Evolutionary conservation across 2,329 filamentous ascomycete species (phyloP).

Genomic region (Penicillium sp.): DNA sequence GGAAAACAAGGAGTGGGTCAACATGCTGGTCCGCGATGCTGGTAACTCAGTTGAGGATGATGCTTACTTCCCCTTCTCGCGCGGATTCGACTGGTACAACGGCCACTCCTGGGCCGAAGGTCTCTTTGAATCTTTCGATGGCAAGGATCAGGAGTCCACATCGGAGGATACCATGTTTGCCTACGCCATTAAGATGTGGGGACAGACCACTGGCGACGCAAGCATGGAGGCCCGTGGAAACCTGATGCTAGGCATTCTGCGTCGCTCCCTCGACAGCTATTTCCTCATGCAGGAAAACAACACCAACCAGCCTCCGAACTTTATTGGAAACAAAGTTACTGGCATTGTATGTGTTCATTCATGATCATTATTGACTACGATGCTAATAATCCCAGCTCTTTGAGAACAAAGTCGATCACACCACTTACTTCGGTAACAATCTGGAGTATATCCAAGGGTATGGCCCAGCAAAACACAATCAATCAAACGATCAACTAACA

Average conservation of each 20-base stretch:
- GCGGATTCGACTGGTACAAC: conserved; percentile 88
- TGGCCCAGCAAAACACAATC: conserved; percentile 9
- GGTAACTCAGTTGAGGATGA: conserved; percentile 70
- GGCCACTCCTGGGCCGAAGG: conserved; percentile 86
- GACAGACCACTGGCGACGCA: conserved; percentile 64
- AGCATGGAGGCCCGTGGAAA: conserved; percentile 78
- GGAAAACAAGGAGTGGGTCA: conserved; percentile 71
- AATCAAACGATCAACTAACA: conserved; percentile 16
- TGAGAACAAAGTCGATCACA: conserved; percentile 92
- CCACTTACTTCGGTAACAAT: conserved; percentile 75
- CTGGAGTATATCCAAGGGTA: conserved; percentile 63
- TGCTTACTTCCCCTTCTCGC: conserved; percentile 70
- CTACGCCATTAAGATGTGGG: conserved; percentile 94
- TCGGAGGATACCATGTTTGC: conserved; percentile 85
- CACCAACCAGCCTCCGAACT: conserved; percentile 64
- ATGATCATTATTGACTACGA: background rate
- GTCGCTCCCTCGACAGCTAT: conserved; percentile 68
- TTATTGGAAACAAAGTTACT: conserved; percentile 68
- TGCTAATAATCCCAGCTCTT: conserved; percentile 52
- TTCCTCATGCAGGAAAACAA: conserved; percentile 73
- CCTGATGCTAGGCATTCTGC: conserved; percentile 73
- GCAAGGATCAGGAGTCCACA: conserved; percentile 65
- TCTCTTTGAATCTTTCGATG: conserved; percentile 49
- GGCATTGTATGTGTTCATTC: conserved; percentile 46
- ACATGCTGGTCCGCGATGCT: conserved; percentile 74